Evolutionary conservation across 2,329 filamentous ascomycete genomes (phyloP).

Genomic region (Colletotrichum sublineola): DNA sequence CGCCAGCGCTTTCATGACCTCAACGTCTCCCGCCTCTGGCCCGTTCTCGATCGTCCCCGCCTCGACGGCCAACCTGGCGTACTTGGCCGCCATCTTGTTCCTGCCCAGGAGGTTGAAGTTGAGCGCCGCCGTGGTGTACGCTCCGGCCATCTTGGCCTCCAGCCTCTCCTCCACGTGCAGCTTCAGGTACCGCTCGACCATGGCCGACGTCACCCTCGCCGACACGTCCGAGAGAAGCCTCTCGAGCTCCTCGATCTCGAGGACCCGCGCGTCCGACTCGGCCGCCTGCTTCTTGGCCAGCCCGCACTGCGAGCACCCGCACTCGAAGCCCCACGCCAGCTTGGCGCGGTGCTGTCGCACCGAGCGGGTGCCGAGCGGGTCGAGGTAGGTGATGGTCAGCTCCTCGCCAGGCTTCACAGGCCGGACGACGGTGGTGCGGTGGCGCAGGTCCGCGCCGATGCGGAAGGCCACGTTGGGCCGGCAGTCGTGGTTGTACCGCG

Average conservation of each 20-base stretch:
- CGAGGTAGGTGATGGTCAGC: constrained; percentile 59
- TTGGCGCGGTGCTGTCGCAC: constrained; percentile 49
- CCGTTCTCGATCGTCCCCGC: constrained; percentile 47
- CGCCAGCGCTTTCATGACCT: constrained; percentile 37
- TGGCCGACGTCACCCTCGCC: constrained; percentile 47
- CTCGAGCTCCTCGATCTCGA: constrained; percentile 47
- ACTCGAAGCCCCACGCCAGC: constrained; percentile 56
- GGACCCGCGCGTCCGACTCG: constrained; percentile 55
- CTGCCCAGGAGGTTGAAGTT: constrained; percentile 56
- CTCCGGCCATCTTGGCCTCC: constrained; percentile 51
- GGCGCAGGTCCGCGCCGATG: constrained; percentile 53
- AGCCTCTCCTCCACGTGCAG: constrained; percentile 57
- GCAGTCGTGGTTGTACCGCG: constrained; percentile 62
- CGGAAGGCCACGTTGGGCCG: constrained; percentile 59
- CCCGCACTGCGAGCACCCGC: constrained; percentile 55
- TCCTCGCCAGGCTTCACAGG: constrained; percentile 58
- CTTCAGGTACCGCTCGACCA: constrained; percentile 55
- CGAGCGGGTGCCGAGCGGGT: constrained; percentile 46
- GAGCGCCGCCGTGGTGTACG: constrained; percentile 55
- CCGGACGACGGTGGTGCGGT: constrained; percentile 54
- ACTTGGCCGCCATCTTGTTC: constrained; percentile 54
- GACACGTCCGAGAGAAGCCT: constrained; percentile 47
- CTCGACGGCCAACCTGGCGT: constrained; percentile 55
- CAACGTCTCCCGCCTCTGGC: constrained; percentile 27
- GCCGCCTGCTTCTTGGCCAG: constrained; percentile 44